Evolutionary conservation across 78 protist genomes (phyloP).

Genomic region (Andalucia godoyi): DNA sequence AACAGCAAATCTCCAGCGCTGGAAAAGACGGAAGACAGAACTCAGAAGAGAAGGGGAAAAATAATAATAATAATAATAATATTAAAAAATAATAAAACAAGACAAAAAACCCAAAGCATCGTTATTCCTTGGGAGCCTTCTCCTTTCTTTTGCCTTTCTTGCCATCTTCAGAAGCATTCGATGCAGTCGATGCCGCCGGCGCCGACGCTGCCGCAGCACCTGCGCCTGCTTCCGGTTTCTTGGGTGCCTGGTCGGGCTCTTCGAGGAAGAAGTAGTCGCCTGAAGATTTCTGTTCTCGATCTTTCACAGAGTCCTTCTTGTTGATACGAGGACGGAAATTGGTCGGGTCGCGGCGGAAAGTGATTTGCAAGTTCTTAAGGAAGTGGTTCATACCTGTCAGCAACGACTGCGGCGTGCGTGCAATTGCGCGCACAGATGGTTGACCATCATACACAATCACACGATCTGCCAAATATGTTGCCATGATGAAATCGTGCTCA

Average conservation of each 20-base stretch:
- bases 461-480: slow-evolving; percentile 96
- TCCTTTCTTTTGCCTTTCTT: no score
- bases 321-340: slow-evolving; percentile 96
- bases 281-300: slow-evolving; percentile 83
- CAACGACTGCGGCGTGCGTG: slow-evolving; percentile 61
- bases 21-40: no score
- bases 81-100: no score
- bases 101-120: no score
- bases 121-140: no score
- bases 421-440: neutral
- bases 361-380: slow-evolving; percentile 80
- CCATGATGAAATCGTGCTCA: slow-evolving; percentile 99
- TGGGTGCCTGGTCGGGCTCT: neutral
- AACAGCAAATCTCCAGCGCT: no score
- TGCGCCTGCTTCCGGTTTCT: no score
- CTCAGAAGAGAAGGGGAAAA: no score
- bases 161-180: no score
- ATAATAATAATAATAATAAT: no score
- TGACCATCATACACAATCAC: slow-evolving; percentile 42
- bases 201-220: no score
- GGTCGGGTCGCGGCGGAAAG: slow-evolving; percentile 96
- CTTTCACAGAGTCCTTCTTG: slow-evolving; percentile 85
- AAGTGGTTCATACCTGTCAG: slow-evolving; percentile 95
- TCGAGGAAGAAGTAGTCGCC: slow-evolving; percentile 93
- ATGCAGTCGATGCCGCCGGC: no score